Evolutionary conservation across 2,329 filamentous ascomycete genomes (phyloP), one percentile per base, ranked within the genome.

Genomic region (Orbilia quercus): DNA sequence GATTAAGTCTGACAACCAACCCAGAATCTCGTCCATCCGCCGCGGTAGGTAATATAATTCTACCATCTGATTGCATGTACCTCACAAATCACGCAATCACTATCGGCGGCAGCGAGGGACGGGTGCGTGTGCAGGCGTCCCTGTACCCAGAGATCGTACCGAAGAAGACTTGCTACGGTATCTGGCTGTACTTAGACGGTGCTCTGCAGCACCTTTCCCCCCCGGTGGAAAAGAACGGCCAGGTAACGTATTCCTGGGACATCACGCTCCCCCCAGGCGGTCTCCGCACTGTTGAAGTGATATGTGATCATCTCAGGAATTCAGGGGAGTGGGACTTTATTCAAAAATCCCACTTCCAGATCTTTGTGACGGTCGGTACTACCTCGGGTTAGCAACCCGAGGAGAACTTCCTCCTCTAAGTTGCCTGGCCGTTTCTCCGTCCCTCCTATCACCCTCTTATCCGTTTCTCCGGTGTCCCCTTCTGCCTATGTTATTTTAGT

Each of bases 341-440:
- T 22, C 60, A 73, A 23, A 73, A 25, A 16, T 60, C 69, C 4
- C 12, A 66, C 3, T 73, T 73, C 18, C 45, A n/a, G 66, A 44
- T 58, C 50, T 47, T 20, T 18, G 6, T 64, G 6, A 5, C 6
- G 14, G 25, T 53, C 20, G 20, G 14, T 51, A 18, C 34, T 12
- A 6, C 31, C 23, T 42, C 18, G 38, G 18, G 12, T 6, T 58
- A 58, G 22, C 12, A 20, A 9, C 12, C n/a, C 36, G 5, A 40
- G 12, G 4, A 16, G 12, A 40, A 4, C n/a, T n/a, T n/a, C n/a
- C n/a, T 14, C 6, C 36, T 6, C 36, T 40, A 40, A 14, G n/a
- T 40, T 16, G n/a, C n/a, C n/a, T n/a, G n/a, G n/a, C n/a, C n/a
- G n/a, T n/a, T n/a, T n/a, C n/a, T n/a, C n/a, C n/a, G n/a, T n/a